These are phyloP conservation scores for Hanseniaspora meyeri DNA, from an alignment of 805 yeast genomes.

Conservation along the genomic window DNA sequence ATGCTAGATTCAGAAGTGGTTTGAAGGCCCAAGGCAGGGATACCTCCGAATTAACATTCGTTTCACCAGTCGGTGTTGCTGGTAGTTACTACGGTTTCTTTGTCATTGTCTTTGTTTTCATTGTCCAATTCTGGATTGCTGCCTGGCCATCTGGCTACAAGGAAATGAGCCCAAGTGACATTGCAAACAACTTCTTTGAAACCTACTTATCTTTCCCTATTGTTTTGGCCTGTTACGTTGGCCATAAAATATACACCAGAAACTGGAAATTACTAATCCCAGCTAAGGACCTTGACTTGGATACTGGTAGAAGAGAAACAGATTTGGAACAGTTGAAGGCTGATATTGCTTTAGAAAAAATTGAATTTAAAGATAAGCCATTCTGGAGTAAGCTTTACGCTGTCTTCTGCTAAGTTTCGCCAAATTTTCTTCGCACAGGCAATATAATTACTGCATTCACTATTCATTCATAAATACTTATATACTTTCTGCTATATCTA, in stretches of 20 bases:
- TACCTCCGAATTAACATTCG: conserved; percentile 55
- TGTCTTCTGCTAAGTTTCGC: conserved; percentile 37
- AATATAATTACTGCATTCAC: no score
- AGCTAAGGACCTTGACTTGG: conserved; percentile 44
- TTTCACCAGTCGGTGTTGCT: conserved; percentile 51
- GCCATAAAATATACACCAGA: conserved; percentile 44
- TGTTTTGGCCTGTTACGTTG: conserved; percentile 42
- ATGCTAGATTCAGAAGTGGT: conserved; percentile 53
- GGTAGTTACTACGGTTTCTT: conserved; percentile 55
- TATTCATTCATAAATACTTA: no score
- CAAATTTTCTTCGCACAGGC: background rate
- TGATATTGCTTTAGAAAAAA: conserved; percentile 42
- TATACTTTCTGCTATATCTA: no score
- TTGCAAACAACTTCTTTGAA: conserved; percentile 48
- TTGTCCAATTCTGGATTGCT: conserved; percentile 76
- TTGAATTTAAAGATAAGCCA: conserved; percentile 33
- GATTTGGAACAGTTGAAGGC: conserved; percentile 42
- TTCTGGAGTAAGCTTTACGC: conserved; percentile 34
- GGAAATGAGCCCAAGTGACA: conserved; percentile 33
- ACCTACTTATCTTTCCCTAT: conserved; percentile 56
- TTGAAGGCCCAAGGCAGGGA: conserved; percentile 52
- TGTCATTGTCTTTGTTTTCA: conserved; percentile 47
- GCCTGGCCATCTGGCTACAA: conserved; percentile 49
- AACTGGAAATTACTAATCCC: conserved; percentile 33
- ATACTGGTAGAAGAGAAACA: conserved; percentile 47